Base-by-base conservation (phyloP, 371 early-diverging fungal genomes). In the Lichtheimia ornata region DNA sequence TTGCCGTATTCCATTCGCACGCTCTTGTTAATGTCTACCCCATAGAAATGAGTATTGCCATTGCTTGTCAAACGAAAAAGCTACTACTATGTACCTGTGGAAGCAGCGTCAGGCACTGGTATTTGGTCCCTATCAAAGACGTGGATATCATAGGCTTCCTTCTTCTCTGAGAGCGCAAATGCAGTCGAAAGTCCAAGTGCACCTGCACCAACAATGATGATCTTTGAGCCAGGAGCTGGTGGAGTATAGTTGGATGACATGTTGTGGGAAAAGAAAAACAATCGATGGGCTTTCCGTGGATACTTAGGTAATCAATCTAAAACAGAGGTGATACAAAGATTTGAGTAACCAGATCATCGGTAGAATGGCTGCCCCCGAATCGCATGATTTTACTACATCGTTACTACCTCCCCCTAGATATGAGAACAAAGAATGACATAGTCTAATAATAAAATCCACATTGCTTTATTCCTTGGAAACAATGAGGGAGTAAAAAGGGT, bases 181-280 rank as follows among this genome's bases (percentile, higher is more conserved):
- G 82, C 83, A 13, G 83, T 74, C 3, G 82, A 79, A 5, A 84
- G 62, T 15, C 84, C 84, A 73, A 83, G 83, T 24, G 71, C 67
- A 1, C 84, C 84, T 12, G 70, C 83, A 51, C 84, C 84, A 15
- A 84, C 82, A 68, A 84, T 71, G 52, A 81, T 71, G 5, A 83
- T 64, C 44, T 72, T 74, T 18, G 59, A 53, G 7, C 54, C 54
- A 27, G 27, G 47, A 6, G 14, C 24, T 15, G 60, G 60, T 28
- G 60, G 52, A 11, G 60, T 59, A 20, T 59, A 44, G 15, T 5
- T 59, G 13, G 18, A 18, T 13, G 27, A 20, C 55, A 53, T 53
- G 28, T 35, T 17, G 11, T 9, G 35, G 6, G 35, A 35, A 35
- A 2, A 11, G 35, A 35, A 35, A 11, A 35, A 35, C 35, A 35